Conservation (phyloP, 2,329 filamentous ascomycete species). For the Pestalotiopsis fici region DNA sequence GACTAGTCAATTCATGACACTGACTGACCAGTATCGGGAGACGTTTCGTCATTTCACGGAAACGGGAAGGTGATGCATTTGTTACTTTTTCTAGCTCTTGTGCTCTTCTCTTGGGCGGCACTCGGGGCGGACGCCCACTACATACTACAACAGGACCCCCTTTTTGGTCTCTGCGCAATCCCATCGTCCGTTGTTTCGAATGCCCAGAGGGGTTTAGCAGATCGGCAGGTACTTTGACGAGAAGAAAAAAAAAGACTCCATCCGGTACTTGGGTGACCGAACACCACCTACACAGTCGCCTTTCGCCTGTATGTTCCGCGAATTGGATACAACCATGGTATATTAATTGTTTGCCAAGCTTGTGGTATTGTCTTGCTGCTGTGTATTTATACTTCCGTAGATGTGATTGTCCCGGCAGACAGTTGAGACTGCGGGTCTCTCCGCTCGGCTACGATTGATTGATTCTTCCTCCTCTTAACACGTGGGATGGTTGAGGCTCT, state of each 20-base stretch:
- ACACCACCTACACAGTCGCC: too few relatives aligned
- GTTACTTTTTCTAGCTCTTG: background rate
- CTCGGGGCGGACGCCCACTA: background rate
- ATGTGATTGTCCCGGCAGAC: background rate
- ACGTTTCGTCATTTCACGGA: slow-evolving; percentile 5
- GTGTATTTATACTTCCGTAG: background rate
- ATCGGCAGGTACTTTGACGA: background rate
- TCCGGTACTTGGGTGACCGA: too few relatives aligned
- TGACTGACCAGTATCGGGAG: slow-evolving; percentile 1
- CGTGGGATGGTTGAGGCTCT: background rate
- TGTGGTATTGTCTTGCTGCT: background rate
- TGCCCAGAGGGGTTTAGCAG: background rate
- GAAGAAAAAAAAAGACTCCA: too few relatives aligned
- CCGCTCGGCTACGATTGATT: background rate
- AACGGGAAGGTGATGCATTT: slow-evolving; percentile 4
- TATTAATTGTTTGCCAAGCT: background rate
- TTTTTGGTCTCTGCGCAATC: background rate
- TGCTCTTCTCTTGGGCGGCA: background rate
- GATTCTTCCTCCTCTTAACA: background rate
- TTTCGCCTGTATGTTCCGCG: background rate
- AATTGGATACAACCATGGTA: too few relatives aligned
- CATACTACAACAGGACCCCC: background rate
- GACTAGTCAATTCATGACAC: background rate
- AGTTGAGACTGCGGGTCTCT: background rate
- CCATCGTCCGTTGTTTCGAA: background rate